Evolutionary conservation across 2,329 filamentous ascomycete species (phyloP), one percentile per base, ranked within the genome.

Genomic region (Pseudocercospora macadamiae): DNA sequence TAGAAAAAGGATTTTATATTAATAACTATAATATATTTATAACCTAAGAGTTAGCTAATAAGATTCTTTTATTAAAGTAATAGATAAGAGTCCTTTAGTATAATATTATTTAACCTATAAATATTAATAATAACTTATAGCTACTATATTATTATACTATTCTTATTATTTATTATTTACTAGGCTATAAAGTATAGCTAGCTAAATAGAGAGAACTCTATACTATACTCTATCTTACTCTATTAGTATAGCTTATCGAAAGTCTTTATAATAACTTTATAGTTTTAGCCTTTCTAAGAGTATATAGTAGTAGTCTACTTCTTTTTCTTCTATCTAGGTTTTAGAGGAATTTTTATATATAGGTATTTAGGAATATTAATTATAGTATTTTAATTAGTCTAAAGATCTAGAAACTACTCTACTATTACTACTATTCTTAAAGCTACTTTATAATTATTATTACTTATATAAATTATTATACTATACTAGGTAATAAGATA

Each of bases 1-100:
- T 55, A 55, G 42, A 55, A 55, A 10, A 55, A 47, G 16, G 32
- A 55, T 1, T 32, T 36, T 19, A 16, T 34, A 42, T 48, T 16
- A 14, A 42, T 30, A 26, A 48, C 26, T 9, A 39, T 44, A 47
- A 60, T 45, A 55, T 51, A 52, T 4, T 26, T 3, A 12, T 28
- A 28, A 21, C 32, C 26, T 23, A 12, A 34, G 10, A 34, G 10
- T n/a, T 34, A 12, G 10, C n/a, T 9, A 9, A 34, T 34, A 34
- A 34, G 32, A 9, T 34, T 9, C n/a, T 34, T 9, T n/a, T 34
- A 34, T 34, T 9, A 9, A 3, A n/a, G 8, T 12, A 34, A n/a
- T 3, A 34, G 32, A 34, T 34, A 34, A n/a, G 7, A 34, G 32
- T 34, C 32, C 8, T 34, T 34, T 3, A 34, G 32, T 9, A 9